phyloP scores from a whole-genome alignment of 2,329 filamentous ascomycete species.

The Beauveria sp. region DNA sequence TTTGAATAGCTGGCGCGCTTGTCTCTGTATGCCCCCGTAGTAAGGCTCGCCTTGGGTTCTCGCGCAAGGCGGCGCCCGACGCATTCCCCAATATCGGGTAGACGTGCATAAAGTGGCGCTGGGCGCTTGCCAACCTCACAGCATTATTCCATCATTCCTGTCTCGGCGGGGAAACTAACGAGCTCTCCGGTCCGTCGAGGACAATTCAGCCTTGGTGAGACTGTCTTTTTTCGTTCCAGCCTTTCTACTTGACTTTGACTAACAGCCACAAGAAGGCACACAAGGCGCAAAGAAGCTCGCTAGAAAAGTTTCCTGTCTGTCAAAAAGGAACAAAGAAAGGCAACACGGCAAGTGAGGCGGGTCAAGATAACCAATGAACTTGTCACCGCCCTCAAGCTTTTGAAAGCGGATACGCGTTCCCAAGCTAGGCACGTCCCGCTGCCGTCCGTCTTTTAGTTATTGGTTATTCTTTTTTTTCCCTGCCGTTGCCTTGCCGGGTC shows the following conservation, averaged over 20 bases:
- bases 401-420: conserved; percentile 7
- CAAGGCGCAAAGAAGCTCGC: too few species aligned
- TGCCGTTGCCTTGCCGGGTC: neutral
- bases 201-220: neutral
- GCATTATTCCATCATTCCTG: neutral
- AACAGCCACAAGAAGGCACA: too few species aligned
- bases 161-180: neutral
- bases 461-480: neutral
- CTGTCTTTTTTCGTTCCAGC: neutral
- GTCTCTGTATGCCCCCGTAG: neutral
- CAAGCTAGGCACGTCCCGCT: conserved; percentile 7
- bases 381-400: conserved; percentile 3
- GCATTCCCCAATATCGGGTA: conserved; percentile 5
- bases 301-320: too few species aligned
- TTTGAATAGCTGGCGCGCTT: neutral
- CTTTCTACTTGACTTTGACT: neutral
- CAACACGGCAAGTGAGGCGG: neutral
- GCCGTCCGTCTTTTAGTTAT: neutral
- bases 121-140: neutral
- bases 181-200: neutral
- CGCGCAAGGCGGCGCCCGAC: neutral
- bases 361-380: neutral
- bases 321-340: too few species aligned
- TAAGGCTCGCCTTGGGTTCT: conserved; percentile 7
- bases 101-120: conserved; percentile 7